Percentiles rank a stretch among this genome's conserved stretches.
These are phyloP conservation scores for Termitomyces sp. DNA, from an alignment of 768 basidiomycete species.

Conservation along the genomic window DNA sequence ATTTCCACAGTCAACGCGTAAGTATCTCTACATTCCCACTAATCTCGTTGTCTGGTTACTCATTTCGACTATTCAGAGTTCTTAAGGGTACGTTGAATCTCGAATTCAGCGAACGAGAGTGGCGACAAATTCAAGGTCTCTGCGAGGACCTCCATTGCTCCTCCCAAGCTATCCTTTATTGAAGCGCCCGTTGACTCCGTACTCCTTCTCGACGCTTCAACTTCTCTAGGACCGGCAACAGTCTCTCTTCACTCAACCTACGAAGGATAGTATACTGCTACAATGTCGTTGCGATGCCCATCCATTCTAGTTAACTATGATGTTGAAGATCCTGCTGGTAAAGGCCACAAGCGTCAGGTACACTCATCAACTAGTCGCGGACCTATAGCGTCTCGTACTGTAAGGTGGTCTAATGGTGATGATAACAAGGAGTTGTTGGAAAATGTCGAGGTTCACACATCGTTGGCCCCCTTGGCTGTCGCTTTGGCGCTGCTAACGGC, in stretches of 20 bases:
- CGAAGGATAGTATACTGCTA: slow-evolving; percentile 15
- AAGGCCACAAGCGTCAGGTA: slow-evolving; percentile 12
- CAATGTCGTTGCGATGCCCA: slow-evolving; percentile 6
- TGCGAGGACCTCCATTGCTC: slow-evolving; percentile 8
- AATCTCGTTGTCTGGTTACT: background rate
- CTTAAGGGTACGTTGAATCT: slow-evolving; percentile 8
- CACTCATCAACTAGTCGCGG: background rate
- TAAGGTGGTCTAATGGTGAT: slow-evolving; percentile 7
- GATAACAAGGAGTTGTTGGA: background rate
- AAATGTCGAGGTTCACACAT: slow-evolving; percentile 10
- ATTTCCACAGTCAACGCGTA: slow-evolving; percentile 39
- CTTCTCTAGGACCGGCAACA: slow-evolving; percentile 10
- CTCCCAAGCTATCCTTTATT: slow-evolving; percentile 8
- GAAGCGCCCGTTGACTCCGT: slow-evolving; percentile 15
- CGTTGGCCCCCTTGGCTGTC: slow-evolving; percentile 9
- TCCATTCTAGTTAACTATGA: background rate
- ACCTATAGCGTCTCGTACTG: slow-evolving; percentile 5
- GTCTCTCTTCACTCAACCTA: slow-evolving; percentile 17
- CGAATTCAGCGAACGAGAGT: slow-evolving; percentile 1
- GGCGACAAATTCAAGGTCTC: slow-evolving; percentile 16
- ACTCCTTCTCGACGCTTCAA: slow-evolving; percentile 14
- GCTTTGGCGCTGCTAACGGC: too few relatives aligned
- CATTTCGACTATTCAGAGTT: background rate
- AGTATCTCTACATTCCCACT: slow-evolving; percentile 2
- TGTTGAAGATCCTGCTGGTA: slow-evolving; percentile 17